These are phyloP conservation scores for Gossypium rotundifolium DNA, from an alignment of 345 rosid species.

Conservation along the genomic window DNA sequence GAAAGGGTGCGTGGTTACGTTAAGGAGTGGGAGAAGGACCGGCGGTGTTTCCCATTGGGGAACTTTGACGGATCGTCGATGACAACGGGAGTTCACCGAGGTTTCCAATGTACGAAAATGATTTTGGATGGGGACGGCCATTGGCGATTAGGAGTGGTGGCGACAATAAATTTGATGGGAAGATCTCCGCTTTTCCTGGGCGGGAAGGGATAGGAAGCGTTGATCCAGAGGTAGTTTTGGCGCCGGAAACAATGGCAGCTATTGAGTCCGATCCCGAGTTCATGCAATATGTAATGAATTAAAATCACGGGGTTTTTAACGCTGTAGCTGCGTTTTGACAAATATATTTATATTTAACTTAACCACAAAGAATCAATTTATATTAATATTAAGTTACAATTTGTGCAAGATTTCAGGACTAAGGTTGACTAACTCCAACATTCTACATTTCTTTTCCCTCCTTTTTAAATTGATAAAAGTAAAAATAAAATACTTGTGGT, in stretches of 20 bases:
- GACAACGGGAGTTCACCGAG: constrained; percentile 90
- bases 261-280: constrained; percentile 70
- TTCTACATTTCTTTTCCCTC: too few relatives aligned
- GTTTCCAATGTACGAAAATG: constrained; percentile 92
- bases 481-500: too few relatives aligned
- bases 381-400: too few relatives aligned
- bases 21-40: constrained; percentile 66
- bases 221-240: constrained; percentile 73
- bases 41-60: constrained; percentile 82
- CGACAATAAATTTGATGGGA: constrained; percentile 91
- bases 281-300: constrained; percentile 51
- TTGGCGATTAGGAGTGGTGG: constrained; percentile 80
- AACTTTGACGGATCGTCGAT: constrained; percentile 79
- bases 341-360: too few relatives aligned
- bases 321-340: too few relatives aligned
- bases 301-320: neutral
- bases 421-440: too few relatives aligned
- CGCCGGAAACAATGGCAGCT: constrained; percentile 79
- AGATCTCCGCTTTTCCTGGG: constrained; percentile 98
- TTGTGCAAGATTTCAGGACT: too few relatives aligned
- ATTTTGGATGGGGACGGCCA: constrained; percentile 95
- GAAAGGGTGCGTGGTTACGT: constrained; percentile 39
- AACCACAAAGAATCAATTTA: too few relatives aligned
- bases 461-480: too few relatives aligned
- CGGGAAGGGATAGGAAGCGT: constrained; percentile 70